A percentile compares a stretch with the other conserved stretches of the same genome.
These are phyloP conservation scores for Talaromyces pinophilus DNA, from an alignment of 2,329 filamentous ascomycete genomes.

Conservation along the genomic window DNA sequence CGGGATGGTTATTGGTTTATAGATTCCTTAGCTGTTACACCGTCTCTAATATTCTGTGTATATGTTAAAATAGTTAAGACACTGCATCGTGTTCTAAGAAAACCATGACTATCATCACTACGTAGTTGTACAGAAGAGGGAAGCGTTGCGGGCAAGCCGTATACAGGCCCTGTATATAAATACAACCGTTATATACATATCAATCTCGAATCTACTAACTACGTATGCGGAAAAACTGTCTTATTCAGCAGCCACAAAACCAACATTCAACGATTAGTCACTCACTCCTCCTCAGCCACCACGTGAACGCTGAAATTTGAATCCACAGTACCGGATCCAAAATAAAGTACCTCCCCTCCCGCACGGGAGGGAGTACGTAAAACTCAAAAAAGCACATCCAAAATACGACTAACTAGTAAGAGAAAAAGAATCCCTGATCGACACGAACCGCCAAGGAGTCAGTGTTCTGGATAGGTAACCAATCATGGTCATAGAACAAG, in stretches of 20 bases:
- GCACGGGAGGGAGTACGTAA: not conserved
- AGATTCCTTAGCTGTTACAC: not conserved
- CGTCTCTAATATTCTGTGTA: not conserved
- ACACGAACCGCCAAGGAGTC: conserved; percentile 3
- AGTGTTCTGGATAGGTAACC: not conserved
- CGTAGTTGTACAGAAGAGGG: not conserved
- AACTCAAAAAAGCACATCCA: not conserved
- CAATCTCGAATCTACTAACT: not conserved
- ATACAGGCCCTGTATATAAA: not conserved
- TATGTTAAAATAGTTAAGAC: not conserved
- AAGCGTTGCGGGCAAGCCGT: not conserved
- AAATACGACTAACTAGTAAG: no score
- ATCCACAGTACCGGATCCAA: not conserved
- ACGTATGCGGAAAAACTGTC: not conserved
- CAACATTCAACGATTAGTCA: conserved; percentile 1
- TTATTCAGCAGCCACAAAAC: not conserved
- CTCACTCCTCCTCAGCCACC: not conserved
- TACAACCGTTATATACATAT: not conserved
- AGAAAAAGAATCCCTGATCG: conserved; percentile 5
- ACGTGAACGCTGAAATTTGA: not conserved
- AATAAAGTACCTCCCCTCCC: not conserved
- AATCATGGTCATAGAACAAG: not conserved
- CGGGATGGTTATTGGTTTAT: not conserved
- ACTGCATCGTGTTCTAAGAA: not conserved
- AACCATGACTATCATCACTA: not conserved